phyloP scores from a whole-genome alignment of 768 basidiomycete genomes.

The Tylopilus subfusipes region DNA sequence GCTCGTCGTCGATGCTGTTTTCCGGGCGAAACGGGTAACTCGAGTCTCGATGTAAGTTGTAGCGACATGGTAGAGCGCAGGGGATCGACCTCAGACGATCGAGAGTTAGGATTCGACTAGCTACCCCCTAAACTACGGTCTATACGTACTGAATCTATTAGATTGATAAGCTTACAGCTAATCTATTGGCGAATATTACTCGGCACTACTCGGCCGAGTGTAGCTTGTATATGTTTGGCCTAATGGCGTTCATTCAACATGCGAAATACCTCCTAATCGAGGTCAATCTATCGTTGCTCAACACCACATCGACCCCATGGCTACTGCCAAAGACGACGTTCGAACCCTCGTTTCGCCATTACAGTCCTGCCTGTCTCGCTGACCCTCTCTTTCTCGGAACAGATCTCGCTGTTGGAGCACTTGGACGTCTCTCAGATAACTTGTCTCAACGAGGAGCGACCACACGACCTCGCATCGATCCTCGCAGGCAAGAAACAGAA shows the following conservation, averaged over 20 bases:
- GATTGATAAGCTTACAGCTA: no score
- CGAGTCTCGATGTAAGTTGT: not conserved
- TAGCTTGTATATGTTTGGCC: no score
- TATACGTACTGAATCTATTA: no score
- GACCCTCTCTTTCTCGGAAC: not conserved
- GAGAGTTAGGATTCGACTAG: no score
- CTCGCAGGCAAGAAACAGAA: conserved; percentile 44
- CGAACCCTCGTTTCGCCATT: conserved; percentile 9
- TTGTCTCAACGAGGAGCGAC: conserved; percentile 63
- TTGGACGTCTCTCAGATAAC: conserved; percentile 59
- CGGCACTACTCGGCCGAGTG: no score
- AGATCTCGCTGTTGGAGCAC: conserved; percentile 55
- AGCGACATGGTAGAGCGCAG: no score
- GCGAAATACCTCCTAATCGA: conserved; percentile 18
- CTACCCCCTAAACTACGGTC: no score
- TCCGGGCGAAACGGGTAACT: not conserved
- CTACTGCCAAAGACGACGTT: conserved; percentile 30
- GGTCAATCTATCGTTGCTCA: not conserved
- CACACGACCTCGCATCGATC: conserved; percentile 52
- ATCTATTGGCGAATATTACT: no score
- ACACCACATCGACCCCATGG: conserved; percentile 16
- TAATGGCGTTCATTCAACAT: no score
- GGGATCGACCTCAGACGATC: no score
- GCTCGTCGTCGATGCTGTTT: conserved; percentile 18
- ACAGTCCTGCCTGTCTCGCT: not conserved